phyloP scores from a whole-genome alignment of 1,284 basidiomycete species.

The Boletellus sp. region DNA sequence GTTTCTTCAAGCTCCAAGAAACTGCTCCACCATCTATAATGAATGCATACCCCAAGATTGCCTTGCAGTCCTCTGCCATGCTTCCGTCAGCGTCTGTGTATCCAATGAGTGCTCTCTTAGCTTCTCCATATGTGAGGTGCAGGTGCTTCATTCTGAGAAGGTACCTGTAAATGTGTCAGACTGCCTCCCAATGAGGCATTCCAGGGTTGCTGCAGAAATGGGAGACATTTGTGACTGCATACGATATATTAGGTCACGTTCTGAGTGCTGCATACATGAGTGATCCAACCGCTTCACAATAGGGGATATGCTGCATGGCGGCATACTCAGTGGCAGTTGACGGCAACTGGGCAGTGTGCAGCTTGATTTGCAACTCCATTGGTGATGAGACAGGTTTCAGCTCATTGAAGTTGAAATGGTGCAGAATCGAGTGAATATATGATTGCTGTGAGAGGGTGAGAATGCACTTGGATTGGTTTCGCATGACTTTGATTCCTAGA shows the following conservation, averaged over 20 bases:
- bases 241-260: constrained; percentile 33
- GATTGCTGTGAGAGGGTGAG: constrained; percentile 19
- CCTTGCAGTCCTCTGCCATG: constrained; percentile 18
- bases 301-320: constrained; percentile 11
- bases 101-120: constrained; percentile 19
- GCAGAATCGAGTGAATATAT: constrained; percentile 28
- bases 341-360: constrained; percentile 2
- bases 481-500: constrained; percentile 12
- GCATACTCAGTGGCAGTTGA: not conserved
- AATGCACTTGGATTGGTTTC: too few relatives aligned
- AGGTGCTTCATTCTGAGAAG: constrained; percentile 20
- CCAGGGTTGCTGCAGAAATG: not conserved
- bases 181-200: not conserved
- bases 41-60: constrained; percentile 35
- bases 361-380: constrained; percentile 21
- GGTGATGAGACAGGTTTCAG: constrained; percentile 22
- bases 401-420: constrained; percentile 18
- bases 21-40: constrained; percentile 34
- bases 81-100: constrained; percentile 29
- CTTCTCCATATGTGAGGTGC: constrained; percentile 25
- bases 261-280: constrained; percentile 27
- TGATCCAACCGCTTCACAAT: constrained; percentile 18
- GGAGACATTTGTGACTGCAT: constrained; percentile 21
- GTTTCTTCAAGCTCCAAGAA: constrained; percentile 36
- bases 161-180: not conserved